Conservation (phyloP, 1,284 basidiomycete species). For the Leccinum griseonigrum region DNA sequence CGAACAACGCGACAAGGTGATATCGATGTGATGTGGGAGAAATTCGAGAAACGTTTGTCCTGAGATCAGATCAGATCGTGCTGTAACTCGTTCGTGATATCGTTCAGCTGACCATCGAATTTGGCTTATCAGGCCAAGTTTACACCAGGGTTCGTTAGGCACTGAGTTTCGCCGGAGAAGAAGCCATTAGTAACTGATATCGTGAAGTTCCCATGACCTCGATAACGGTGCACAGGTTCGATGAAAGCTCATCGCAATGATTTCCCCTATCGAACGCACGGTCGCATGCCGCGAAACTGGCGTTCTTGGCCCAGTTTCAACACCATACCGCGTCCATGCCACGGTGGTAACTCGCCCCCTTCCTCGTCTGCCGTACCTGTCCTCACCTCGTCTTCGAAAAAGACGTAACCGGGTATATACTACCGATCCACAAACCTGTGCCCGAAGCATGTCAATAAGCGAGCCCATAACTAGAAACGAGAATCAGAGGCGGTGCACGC, state of each 20-base stretch:
- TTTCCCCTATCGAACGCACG: background rate
- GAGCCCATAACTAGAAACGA: background rate
- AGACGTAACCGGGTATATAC: conserved; percentile 84
- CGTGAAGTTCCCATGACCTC: background rate
- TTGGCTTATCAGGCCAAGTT: background rate
- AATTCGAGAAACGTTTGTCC: background rate
- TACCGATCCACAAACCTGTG: conserved; percentile 67
- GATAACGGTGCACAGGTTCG: conserved; percentile 6
- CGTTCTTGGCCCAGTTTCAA: conserved; percentile 28
- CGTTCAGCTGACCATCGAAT: conserved; percentile 4
- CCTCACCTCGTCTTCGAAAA: conserved; percentile 43
- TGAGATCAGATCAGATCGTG: background rate
- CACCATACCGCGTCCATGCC: conserved; percentile 25
- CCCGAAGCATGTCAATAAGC: conserved; percentile 4
- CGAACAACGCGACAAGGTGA: background rate
- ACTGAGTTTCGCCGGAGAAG: background rate
- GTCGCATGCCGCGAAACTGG: conserved; percentile 16
- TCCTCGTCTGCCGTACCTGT: conserved; percentile 25
- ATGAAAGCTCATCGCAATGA: background rate
- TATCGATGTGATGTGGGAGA: conserved; percentile 1
- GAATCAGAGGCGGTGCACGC: conserved; percentile 28
- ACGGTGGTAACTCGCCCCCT: conserved; percentile 22
- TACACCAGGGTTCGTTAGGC: background rate
- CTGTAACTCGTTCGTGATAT: background rate
- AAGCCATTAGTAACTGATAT: background rate